phyloP scores from a whole-genome alignment of 768 basidiomycete species.

The Leccinum uliginosum region DNA sequence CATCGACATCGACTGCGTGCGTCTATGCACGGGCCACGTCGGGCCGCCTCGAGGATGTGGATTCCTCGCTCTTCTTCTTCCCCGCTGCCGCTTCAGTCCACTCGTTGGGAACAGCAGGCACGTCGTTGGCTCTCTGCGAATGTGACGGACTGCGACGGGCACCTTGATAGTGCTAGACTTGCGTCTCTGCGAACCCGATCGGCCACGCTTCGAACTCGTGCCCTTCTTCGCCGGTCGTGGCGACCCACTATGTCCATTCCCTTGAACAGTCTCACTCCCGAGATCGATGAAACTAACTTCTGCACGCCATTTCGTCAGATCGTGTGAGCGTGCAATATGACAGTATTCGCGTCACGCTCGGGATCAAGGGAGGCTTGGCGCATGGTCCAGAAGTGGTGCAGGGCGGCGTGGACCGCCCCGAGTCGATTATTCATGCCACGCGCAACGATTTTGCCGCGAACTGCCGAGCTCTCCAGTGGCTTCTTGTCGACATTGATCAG shows the following conservation, averaged over 20 bases:
- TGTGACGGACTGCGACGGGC: not conserved
- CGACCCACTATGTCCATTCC: not conserved
- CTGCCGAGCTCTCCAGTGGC: constrained; percentile 39
- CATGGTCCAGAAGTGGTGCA: constrained; percentile 51
- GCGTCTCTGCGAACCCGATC: constrained; percentile 4
- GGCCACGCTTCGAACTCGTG: constrained; percentile 5
- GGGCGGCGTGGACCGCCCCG: constrained; percentile 52
- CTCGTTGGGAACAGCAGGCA: not conserved
- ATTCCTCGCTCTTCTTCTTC: not conserved
- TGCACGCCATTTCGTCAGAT: not conserved
- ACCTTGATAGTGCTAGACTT: constrained; percentile 6
- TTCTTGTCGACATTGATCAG: constrained; percentile 37
- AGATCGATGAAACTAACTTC: constrained; percentile 18
- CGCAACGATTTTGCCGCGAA: constrained; percentile 7
- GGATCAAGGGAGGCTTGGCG: constrained; percentile 35
- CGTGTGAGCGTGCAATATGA: constrained; percentile 42
- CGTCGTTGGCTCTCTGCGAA: not conserved
- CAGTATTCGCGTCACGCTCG: constrained; percentile 50
- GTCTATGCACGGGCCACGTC: constrained; percentile 18
- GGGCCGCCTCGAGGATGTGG: not conserved
- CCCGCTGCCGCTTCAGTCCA: not conserved
- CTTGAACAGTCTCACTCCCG: not conserved
- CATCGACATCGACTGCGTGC: constrained; percentile 27
- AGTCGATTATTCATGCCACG: constrained; percentile 39
- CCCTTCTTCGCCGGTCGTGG: not conserved